Percentiles rank a stretch among this genome's conserved stretches.
phyloP scores from a whole-genome alignment of 2,329 filamentous ascomycete genomes.

The Fusarium guadeloupense region DNA sequence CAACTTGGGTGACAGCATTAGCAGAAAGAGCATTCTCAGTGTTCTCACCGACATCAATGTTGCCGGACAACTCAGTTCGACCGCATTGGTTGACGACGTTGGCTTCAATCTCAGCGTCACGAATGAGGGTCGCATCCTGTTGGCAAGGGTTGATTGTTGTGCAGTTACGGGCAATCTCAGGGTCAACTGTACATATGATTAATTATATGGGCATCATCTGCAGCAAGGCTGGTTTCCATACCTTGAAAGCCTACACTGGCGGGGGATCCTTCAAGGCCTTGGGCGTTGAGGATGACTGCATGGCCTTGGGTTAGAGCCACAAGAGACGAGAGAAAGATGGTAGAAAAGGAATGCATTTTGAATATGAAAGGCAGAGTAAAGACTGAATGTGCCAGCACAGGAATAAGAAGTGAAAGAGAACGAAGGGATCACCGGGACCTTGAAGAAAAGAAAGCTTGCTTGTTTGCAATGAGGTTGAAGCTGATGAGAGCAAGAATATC shows the following conservation, averaged over 20 bases:
- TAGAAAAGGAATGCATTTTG: slow-evolving; percentile 33
- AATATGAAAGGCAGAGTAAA: neutral
- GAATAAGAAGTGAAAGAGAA: slow-evolving; percentile 17
- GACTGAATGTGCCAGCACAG: slow-evolving; percentile 38
- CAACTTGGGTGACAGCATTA: slow-evolving; percentile 59
- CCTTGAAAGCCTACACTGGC: slow-evolving; percentile 61
- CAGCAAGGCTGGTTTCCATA: slow-evolving; percentile 1
- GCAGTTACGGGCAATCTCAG: slow-evolving; percentile 68
- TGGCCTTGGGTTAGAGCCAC: slow-evolving; percentile 47
- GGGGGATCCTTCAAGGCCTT: slow-evolving; percentile 57
- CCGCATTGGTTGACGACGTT: slow-evolving; percentile 69
- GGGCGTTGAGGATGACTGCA: slow-evolving; percentile 57
- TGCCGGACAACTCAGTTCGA: slow-evolving; percentile 67
- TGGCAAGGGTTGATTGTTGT: slow-evolving; percentile 72
- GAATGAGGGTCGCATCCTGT: slow-evolving; percentile 71
- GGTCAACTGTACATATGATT: slow-evolving; percentile 53
- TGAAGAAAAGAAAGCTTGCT: slow-evolving; percentile 20
- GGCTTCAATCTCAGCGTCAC: slow-evolving; percentile 61
- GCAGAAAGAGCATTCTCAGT: slow-evolving; percentile 62
- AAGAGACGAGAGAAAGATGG: slow-evolving; percentile 24
- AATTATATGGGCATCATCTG: neutral
- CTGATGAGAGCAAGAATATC: slow-evolving; percentile 21
- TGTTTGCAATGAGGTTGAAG: slow-evolving; percentile 28
- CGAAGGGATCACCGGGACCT: slow-evolving; percentile 41
- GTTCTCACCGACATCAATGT: slow-evolving; percentile 68